Percentiles rank a stretch among this genome's conserved stretches.
Conservation (phyloP, 2,329 filamentous ascomycete genomes). For the Ophiostoma angusticollis region DNA sequence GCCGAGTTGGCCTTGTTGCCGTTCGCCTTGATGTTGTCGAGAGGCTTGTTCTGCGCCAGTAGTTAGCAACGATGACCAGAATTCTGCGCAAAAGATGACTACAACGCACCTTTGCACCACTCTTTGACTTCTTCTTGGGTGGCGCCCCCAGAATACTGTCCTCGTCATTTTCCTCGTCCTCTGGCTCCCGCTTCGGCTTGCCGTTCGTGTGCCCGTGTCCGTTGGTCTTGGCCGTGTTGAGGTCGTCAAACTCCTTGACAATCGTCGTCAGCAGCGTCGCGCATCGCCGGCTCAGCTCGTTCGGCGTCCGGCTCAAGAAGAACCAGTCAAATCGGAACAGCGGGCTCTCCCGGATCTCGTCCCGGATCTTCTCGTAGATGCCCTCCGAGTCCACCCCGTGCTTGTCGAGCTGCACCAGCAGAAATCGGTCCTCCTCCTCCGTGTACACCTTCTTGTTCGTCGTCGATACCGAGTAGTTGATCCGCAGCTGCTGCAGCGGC, state of each 20-base stretch:
- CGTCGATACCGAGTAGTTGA: constrained; percentile 97
- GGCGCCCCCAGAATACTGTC: constrained; percentile 68
- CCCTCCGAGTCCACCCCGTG: constrained; percentile 84
- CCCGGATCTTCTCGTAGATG: constrained; percentile 88
- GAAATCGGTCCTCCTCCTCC: constrained; percentile 91
- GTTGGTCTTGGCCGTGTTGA: constrained; percentile 34
- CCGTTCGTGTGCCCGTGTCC: constrained; percentile 43
- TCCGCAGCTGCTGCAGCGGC: constrained; percentile 91
- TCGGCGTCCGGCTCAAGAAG: constrained; percentile 85
- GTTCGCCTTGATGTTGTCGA: constrained; percentile 71
- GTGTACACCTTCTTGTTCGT: constrained; percentile 99
- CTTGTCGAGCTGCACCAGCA: constrained; percentile 85
- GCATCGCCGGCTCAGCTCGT: constrained; percentile 84
- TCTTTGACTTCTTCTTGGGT: constrained; percentile 92
- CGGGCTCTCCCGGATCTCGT: constrained; percentile 88
- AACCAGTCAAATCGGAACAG: constrained; percentile 99
- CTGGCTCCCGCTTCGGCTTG: constrained; percentile 59
- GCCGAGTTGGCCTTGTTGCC: constrained; percentile 61
- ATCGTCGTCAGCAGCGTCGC: constrained; percentile 91
- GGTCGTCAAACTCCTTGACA: constrained; percentile 81
- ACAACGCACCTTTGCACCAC: constrained; percentile 63
- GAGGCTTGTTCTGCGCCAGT: constrained; percentile 65
- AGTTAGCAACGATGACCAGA: neutral
- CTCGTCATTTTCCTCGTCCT: constrained; percentile 76
- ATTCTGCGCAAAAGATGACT: neutral